Evolutionary conservation across 78 protist species (phyloP).

Genomic region (Acrasis kona): DNA sequence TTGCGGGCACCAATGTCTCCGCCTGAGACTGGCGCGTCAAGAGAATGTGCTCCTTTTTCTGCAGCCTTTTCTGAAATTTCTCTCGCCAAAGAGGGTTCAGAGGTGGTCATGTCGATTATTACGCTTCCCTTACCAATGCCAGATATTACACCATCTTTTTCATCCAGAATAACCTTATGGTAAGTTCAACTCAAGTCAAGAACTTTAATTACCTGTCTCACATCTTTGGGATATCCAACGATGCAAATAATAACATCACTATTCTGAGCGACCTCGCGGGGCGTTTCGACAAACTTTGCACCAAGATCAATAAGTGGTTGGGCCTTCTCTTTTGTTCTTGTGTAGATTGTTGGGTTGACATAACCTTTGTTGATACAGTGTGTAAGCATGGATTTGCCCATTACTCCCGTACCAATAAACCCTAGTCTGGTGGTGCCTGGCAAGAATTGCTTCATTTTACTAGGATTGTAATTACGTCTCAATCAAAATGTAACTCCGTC

Average conservation of each 20-base stretch:
- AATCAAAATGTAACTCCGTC: too few species aligned
- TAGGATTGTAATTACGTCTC: too few species aligned
- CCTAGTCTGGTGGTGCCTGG: too few species aligned
- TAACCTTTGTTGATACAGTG: slow-evolving; percentile 35
- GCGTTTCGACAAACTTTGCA: slow-evolving; percentile 9
- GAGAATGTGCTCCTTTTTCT: not conserved
- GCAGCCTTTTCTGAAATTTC: not conserved
- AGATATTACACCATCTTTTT: not conserved
- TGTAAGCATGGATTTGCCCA: slow-evolving; percentile 40
- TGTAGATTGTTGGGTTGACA: slow-evolving; percentile 1
- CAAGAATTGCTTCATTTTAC: too few species aligned
- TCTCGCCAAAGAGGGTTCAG: slow-evolving; percentile 37
- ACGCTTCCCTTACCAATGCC: slow-evolving; percentile 5
- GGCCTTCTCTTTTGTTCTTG: slow-evolving; percentile 39
- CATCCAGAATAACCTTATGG: slow-evolving; percentile 14
- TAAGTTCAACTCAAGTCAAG: not conserved
- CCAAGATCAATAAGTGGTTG: slow-evolving; percentile 21
- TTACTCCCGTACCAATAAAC: too few species aligned
- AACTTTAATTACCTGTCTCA: not conserved
- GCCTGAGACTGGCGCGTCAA: slow-evolving; percentile 65
- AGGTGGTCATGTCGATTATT: slow-evolving; percentile 53
- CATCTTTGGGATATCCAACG: slow-evolving; percentile 53
- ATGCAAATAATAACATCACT: slow-evolving; percentile 38
- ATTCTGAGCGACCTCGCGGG: slow-evolving; percentile 22
- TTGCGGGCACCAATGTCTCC: slow-evolving; percentile 58